Base-by-base conservation (phyloP, 495 filamentous ascomycete species). In the Penicillium canescens region DNA sequence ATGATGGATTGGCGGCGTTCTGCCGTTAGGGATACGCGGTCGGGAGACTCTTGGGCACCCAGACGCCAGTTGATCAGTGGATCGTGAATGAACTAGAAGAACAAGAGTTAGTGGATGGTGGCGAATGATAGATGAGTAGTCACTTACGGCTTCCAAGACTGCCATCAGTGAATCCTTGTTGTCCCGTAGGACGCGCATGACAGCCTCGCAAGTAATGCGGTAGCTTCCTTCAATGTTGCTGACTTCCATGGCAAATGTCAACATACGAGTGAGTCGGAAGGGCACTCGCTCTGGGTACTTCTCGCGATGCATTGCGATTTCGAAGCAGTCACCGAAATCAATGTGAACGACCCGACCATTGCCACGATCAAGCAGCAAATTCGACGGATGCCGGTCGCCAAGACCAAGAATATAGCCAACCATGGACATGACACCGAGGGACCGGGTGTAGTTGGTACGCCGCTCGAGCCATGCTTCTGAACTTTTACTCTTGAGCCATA, bases 351-450 rank as follows among this genome's bases (percentile, higher is more conserved):
- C 91, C 69, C 91, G 95, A 60, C 94, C 94, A 5, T 92, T 99
- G 56, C 94, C 85, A 20, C 90, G 86, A 72, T 98, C 94, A 26
- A 99, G 84, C 85, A 99, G 92, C 64, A 99, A 78, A 63, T 99
- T 99, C 47, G 91, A 96, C 26, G 94, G 94, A 73, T 99, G 94
- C 31, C 94, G 85, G 68, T 99, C 94, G 28, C 94, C 94, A 39
- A 99, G 80, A 56, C 94, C 94, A 38, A 99, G 87, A 63, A 99
- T 96, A 65, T 99, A 98, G 50, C 94, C 94, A 8, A 97, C 94
- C 93, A 99, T 99, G n/a, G 92, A 96, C 94, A 98, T 99, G 52
- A 97, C 95, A 57, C 90, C 94, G 12, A 98, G 82, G 12, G 94
- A 98, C 49, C 94, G 87, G 36, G 95, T 98, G 74, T 98, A 99